phyloP scores from a whole-genome alignment of 257 asterid species.

The Nicotiana otophora region DNA sequence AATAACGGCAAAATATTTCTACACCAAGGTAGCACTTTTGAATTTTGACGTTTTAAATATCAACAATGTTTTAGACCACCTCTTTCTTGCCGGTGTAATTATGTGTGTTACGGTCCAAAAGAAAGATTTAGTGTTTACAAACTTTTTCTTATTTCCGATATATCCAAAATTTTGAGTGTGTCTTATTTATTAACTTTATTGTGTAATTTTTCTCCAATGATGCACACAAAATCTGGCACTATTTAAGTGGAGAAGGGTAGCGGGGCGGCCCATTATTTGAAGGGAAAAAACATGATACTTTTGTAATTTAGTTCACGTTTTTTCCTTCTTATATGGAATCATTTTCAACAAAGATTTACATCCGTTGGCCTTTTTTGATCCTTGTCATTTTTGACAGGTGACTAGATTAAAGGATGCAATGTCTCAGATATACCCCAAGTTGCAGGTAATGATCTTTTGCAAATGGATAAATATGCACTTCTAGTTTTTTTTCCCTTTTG shows the following conservation, averaged over 20 bases:
- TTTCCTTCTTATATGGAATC: neutral
- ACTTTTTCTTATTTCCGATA: neutral
- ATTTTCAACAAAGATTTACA: neutral
- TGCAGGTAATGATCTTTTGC: constrained; percentile 50
- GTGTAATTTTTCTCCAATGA: neutral
- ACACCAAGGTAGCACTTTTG: constrained; percentile 50
- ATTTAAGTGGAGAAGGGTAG: too few species aligned
- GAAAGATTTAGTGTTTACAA: neutral
- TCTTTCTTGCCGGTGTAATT: neutral
- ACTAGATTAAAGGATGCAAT: constrained; percentile 79
- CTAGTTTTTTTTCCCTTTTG: neutral
- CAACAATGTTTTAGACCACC: neutral
- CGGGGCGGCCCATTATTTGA: too few species aligned
- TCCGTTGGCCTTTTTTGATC: neutral
- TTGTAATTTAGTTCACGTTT: neutral
- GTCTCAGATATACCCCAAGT: constrained; percentile 72
- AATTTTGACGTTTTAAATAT: neutral
- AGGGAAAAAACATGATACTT: neutral
- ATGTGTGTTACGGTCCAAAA: neutral
- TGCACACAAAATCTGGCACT: neutral
- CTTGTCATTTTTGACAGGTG: constrained; percentile 39
- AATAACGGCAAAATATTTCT: constrained; percentile 65
- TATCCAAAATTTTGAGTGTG: neutral
- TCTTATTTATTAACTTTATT: neutral
- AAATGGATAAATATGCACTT: neutral